These are phyloP conservation scores for Ettlia oleoabundans DNA, from an alignment of 139 green algal genomes.

Conservation along the genomic window DNA sequence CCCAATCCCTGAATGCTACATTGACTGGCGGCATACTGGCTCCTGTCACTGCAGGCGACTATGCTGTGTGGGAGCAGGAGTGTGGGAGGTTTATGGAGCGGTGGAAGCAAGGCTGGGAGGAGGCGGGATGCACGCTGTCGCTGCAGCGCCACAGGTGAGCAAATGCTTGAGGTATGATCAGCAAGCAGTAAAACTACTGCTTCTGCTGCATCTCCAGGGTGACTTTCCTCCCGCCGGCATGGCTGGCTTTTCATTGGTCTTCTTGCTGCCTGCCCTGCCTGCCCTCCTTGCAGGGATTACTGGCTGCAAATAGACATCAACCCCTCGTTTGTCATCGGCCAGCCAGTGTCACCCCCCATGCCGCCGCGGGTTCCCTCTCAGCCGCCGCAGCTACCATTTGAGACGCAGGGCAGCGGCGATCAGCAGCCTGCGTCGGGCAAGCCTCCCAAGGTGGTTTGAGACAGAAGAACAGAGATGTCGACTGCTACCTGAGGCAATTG, in stretches of 20 bases:
- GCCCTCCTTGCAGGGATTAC: conserved; percentile 25
- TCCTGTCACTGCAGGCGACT: conserved; percentile 27
- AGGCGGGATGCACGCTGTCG: conserved; percentile 46
- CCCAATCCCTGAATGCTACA: background rate
- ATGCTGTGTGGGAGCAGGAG: conserved; percentile 37
- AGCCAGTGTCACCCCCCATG: conserved; percentile 19
- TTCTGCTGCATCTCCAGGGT: too few relatives aligned
- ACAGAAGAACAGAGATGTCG: background rate
- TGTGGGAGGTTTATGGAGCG: conserved; percentile 10
- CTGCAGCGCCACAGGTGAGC: conserved; percentile 33
- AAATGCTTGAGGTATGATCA: background rate
- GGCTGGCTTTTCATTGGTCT: too few relatives aligned
- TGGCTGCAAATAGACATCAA: conserved; percentile 57
- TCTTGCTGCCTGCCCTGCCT: too few relatives aligned
- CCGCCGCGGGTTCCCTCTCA: background rate
- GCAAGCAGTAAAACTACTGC: too few relatives aligned
- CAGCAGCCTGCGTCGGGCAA: background rate
- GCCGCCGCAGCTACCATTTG: background rate
- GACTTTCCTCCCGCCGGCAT: too few relatives aligned
- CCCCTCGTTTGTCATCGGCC: background rate
- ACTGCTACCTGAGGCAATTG: too few relatives aligned
- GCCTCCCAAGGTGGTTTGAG: background rate
- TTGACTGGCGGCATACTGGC: background rate
- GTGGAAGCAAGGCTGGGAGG: conserved; percentile 31
- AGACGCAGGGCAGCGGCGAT: background rate